Conservation (phyloP, 1,284 basidiomycete genomes). For the Macrocystidia cucumis region DNA sequence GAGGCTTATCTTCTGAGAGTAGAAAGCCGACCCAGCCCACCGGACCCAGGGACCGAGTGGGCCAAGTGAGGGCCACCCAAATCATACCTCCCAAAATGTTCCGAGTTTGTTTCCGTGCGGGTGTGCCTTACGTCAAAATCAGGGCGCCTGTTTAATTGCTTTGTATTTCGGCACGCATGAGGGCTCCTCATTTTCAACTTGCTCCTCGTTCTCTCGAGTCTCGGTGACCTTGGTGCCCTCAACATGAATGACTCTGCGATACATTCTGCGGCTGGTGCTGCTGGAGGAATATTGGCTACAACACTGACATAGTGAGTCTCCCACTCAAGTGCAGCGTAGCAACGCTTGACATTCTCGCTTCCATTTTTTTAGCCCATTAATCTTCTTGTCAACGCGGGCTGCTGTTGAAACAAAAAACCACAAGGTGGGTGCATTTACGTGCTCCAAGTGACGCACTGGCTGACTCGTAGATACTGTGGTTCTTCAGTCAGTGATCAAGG, state of each 20-base stretch:
- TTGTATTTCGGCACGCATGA: too few species aligned
- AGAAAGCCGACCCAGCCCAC: too few species aligned
- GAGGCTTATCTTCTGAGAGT: too few species aligned
- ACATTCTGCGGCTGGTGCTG: conserved; percentile 85
- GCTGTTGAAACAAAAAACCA: conserved; percentile 85
- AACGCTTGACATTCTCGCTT: conserved; percentile 2
- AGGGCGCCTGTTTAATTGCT: too few species aligned
- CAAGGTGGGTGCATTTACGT: conserved; percentile 32
- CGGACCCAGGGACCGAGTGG: too few species aligned
- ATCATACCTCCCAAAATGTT: too few species aligned
- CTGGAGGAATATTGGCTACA: conserved; percentile 91
- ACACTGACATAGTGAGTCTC: conserved; percentile 67
- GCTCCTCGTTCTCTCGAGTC: too few species aligned
- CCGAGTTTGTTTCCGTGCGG: too few species aligned
- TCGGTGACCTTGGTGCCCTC: too few species aligned
- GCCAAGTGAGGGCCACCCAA: too few species aligned
- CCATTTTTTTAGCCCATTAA: conserved; percentile 65
- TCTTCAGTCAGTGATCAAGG: conserved; percentile 44
- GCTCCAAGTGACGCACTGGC: background rate
- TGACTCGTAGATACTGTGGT: conserved; percentile 2
- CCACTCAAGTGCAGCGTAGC: conserved; percentile 3
- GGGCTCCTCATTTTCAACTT: too few species aligned
- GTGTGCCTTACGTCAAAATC: too few species aligned
- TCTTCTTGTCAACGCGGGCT: conserved; percentile 89
- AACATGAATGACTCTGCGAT: conserved; percentile 76